Conservation (phyloP, 371 early-diverging fungal genomes). For the Mortierella sp. region DNA sequence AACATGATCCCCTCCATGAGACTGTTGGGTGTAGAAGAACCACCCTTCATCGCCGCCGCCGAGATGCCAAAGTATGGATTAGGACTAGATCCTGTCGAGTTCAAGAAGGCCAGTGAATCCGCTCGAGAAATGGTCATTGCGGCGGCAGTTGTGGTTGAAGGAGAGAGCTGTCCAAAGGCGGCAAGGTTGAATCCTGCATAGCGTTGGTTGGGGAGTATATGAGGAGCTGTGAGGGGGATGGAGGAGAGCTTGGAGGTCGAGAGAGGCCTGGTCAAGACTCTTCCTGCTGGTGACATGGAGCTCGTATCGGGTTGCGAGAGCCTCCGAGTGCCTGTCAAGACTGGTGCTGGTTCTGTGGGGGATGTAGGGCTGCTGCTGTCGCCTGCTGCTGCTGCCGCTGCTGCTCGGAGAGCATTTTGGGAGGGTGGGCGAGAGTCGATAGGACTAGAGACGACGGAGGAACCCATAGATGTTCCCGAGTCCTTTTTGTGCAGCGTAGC, state of each 20-base stretch:
- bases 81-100: constrained; percentile 22
- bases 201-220: constrained; percentile 45
- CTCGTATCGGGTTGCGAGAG: constrained; percentile 16
- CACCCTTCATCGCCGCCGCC: neutral
- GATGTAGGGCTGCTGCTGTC: constrained; percentile 6
- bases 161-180: constrained; percentile 50
- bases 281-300: constrained; percentile 36
- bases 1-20: constrained; percentile 11
- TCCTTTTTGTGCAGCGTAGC: constrained; percentile 46
- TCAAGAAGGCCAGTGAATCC: constrained; percentile 33
- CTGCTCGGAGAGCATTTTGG: neutral
- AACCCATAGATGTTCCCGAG: constrained; percentile 36
- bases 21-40: neutral
- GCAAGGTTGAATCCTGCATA: constrained; percentile 54
- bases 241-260: constrained; percentile 53
- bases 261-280: constrained; percentile 45
- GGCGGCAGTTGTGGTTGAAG: constrained; percentile 28
- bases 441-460: constrained; percentile 11
- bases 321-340: neutral
- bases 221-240: constrained; percentile 29
- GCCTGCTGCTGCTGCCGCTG: constrained; percentile 1
- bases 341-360: constrained; percentile 3
- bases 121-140: constrained; percentile 46
- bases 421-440: constrained; percentile 1
- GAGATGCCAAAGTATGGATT: constrained; percentile 31